These are phyloP conservation scores for Quercus lobata DNA, from an alignment of 331 rosid genomes.

Conservation along the genomic window DNA sequence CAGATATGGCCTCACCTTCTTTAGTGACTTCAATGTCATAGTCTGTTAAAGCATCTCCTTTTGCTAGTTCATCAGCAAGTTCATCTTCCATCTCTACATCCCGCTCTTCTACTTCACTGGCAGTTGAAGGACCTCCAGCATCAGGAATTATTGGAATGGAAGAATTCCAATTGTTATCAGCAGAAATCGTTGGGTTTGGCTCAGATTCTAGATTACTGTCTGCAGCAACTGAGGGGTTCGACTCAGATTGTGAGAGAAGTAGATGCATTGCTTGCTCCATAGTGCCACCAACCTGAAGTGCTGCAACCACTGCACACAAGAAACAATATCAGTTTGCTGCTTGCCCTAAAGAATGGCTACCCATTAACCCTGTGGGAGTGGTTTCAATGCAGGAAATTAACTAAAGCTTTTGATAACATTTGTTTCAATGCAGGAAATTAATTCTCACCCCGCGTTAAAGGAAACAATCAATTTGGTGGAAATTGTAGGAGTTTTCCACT, in stretches of 20 bases:
- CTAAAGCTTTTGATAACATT: neutral
- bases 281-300: constrained; percentile 45
- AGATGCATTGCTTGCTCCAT: constrained; percentile 46
- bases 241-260: constrained; percentile 37
- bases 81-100: constrained; percentile 83
- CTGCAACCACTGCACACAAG: constrained; percentile 57
- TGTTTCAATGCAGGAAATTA: neutral
- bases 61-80: constrained; percentile 65
- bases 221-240: constrained; percentile 7
- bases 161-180: constrained; percentile 37
- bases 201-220: constrained; percentile 11
- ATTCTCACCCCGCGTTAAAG: neutral
- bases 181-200: constrained; percentile 17
- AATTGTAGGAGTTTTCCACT: neutral
- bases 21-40: constrained; percentile 78
- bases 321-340: constrained; percentile 14
- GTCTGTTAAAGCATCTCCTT: constrained; percentile 58
- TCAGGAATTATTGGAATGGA: constrained; percentile 38
- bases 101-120: constrained; percentile 34
- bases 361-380: no score
- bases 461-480: neutral
- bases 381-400: neutral
- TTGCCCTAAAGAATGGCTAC: neutral
- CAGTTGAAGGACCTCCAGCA: constrained; percentile 37
- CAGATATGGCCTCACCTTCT: constrained; percentile 86